Base-by-base conservation (phyloP, 768 basidiomycete genomes). In the Steccherinum ochraceum region DNA sequence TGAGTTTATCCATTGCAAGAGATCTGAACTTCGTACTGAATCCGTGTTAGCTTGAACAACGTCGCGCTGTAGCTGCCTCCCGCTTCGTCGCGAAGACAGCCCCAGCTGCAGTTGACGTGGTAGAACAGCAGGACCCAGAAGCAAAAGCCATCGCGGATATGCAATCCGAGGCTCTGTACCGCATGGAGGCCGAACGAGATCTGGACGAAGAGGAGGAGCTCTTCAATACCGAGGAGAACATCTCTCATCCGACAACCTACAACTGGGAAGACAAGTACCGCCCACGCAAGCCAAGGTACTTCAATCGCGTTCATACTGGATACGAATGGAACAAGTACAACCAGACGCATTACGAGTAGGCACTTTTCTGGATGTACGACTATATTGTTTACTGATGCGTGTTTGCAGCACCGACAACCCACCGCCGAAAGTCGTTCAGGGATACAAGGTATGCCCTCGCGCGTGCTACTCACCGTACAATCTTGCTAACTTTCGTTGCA, bases 251-350 rank as follows among this genome's bases (percentile, higher is more conserved):
- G 13, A 86, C 83, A 1, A 82, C 85, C 3, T 98, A 98, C 68
- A 91, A 91, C 60, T 98, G 95, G 96, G 93, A 95, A 71, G 96
- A 99, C 74, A 95, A 97, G 66, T 98, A 95, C 61, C 77, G 96
- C 35, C 95, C 96, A 24, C 79, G 96, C 27, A 99, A 98, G 67
- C 96, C 96, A 42, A 78, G 94, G 55, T 99, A 97, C 74, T 97
- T 98, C 74, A 99, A 99, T 64, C 85, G 96, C 52, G 96, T 98
- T 21, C 93, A 98, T 63, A 99, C 96, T 24, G 96, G 96, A 23
- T 99, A 95, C 64, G 96, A 99, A 66, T 99, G 96, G 96, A 98
- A 95, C 75, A 98, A 97, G 74, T 99, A 98, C 69, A 98, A 98
- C 67, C 95, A 98, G 67, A 98, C 96, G 3, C 96, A 98, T 71